A percentile compares a stretch with the other conserved stretches of the same genome.
Conservation (phyloP, 306 rosid genomes). For the Citrullus amarus region DNA sequence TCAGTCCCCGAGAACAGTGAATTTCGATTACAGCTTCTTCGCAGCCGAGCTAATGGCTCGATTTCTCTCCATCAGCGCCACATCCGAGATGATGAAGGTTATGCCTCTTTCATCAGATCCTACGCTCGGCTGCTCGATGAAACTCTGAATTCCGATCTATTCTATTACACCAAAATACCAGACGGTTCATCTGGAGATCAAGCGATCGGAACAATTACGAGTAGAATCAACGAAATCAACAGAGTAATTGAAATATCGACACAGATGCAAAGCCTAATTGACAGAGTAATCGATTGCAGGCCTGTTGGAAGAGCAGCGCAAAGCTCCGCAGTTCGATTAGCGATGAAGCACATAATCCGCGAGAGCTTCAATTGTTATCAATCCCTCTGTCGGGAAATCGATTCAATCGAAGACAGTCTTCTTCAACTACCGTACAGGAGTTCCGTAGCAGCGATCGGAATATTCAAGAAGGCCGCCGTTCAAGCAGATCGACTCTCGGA, state of each 20-base stretch:
- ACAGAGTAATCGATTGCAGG: slow-evolving; percentile 51
- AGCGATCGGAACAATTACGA: slow-evolving; percentile 7
- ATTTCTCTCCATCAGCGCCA: slow-evolving; percentile 51
- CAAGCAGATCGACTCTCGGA: slow-evolving; percentile 43
- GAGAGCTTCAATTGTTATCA: slow-evolving; percentile 48
- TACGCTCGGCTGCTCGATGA: slow-evolving; percentile 56
- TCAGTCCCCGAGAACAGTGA: slow-evolving; percentile 29
- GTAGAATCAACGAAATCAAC: slow-evolving; percentile 35
- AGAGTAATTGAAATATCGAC: slow-evolving; percentile 43
- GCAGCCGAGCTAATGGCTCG: slow-evolving; percentile 38
- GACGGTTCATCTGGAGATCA: not conserved
- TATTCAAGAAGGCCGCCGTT: slow-evolving; percentile 50
- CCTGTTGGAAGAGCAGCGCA: slow-evolving; percentile 27
- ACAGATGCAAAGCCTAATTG: slow-evolving; percentile 51
- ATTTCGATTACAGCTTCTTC: slow-evolving; percentile 33
- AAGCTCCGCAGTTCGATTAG: slow-evolving; percentile 30
- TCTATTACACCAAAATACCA: not conserved
- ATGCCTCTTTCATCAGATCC: slow-evolving; percentile 33
- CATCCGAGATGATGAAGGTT: slow-evolving; percentile 28
- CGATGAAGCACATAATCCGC: slow-evolving; percentile 42
- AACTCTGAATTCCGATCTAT: slow-evolving; percentile 29
- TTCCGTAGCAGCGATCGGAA: slow-evolving; percentile 31
- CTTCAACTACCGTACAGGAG: slow-evolving; percentile 47
- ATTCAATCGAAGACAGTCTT: slow-evolving; percentile 40
- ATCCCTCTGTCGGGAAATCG: slow-evolving; percentile 26